Evolutionary conservation across 495 filamentous ascomycete species (phyloP).

Genomic region (Aspergillus hancockii): DNA sequence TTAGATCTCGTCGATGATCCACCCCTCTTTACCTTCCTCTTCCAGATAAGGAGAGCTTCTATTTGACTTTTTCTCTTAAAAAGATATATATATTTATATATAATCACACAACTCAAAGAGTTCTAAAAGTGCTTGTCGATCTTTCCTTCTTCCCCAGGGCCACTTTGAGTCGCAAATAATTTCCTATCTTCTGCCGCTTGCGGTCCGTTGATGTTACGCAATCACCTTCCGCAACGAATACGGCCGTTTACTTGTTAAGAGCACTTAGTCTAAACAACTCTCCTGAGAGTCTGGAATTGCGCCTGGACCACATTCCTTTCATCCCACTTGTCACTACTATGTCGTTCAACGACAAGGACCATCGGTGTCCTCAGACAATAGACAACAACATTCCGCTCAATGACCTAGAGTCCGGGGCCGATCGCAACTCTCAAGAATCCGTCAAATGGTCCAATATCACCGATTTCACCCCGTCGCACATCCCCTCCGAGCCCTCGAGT

Average conservation of each 20-base stretch:
- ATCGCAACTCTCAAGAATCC: constrained; percentile 8
- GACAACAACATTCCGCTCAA: constrained; percentile 33
- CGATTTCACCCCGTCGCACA: constrained; percentile 30
- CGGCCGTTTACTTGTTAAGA: not conserved
- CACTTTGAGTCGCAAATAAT: not conserved
- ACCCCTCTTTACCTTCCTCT: not conserved
- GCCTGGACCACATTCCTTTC: not conserved
- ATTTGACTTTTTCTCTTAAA: not conserved
- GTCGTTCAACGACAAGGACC: constrained; percentile 18
- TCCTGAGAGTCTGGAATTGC: constrained; percentile 5
- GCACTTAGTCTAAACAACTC: too few relatives aligned
- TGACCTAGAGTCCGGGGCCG: constrained; percentile 33
- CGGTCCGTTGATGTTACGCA: constrained; percentile 11
- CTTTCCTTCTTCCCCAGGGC: not conserved
- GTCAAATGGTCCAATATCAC: constrained; percentile 11
- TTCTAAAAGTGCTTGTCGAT: not conserved
- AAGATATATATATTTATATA: not conserved
- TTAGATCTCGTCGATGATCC: not conserved
- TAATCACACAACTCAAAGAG: not conserved
- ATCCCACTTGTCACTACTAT: constrained; percentile 10
- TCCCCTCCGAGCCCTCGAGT: constrained; percentile 28
- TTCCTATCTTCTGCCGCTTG: constrained; percentile 1
- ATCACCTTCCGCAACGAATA: constrained; percentile 10
- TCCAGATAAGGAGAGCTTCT: not conserved
- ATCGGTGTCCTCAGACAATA: constrained; percentile 24